Percentiles rank a stretch among this genome's conserved stretches.
Evolutionary conservation across 148 eudicot genomes (phyloP).

Genomic region (Cornus controversa): DNA sequence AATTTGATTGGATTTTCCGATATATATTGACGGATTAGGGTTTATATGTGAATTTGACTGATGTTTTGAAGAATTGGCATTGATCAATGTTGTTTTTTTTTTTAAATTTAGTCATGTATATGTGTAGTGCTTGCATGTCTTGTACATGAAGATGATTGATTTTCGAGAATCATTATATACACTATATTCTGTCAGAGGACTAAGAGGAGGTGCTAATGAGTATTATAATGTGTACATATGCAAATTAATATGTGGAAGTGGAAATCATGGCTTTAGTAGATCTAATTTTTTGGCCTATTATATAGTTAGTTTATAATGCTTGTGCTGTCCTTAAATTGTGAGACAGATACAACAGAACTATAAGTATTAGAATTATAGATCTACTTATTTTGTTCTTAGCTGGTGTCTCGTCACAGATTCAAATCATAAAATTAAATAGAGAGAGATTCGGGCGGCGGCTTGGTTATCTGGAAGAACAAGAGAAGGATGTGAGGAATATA

Average conservation of each 20-base stretch:
- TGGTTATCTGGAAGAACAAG: too few species aligned
- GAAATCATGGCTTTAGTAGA: not conserved
- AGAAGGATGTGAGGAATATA: too few species aligned
- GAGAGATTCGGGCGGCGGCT: too few species aligned
- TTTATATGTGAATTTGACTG: not conserved
- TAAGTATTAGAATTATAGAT: too few species aligned
- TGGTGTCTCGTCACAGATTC: too few species aligned
- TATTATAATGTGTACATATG: too few species aligned
- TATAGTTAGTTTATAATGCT: not conserved
- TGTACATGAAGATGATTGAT: not conserved
- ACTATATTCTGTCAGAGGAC: not conserved
- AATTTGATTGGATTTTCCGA: not conserved
- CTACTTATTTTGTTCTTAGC: too few species aligned
- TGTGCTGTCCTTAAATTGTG: too few species aligned
- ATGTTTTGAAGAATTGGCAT: not conserved
- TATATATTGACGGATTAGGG: not conserved
- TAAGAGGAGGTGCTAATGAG: too few species aligned
- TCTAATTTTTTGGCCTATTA: not conserved
- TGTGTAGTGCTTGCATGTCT: not conserved
- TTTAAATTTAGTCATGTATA: not conserved
- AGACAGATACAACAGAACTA: too few species aligned
- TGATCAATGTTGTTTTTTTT: not conserved
- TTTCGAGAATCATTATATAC: not conserved
- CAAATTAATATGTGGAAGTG: not conserved
- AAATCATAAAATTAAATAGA: too few species aligned